Evolutionary conservation across 2,329 filamentous ascomycete genomes (phyloP).

Genomic region (Boeremia exigua): DNA sequence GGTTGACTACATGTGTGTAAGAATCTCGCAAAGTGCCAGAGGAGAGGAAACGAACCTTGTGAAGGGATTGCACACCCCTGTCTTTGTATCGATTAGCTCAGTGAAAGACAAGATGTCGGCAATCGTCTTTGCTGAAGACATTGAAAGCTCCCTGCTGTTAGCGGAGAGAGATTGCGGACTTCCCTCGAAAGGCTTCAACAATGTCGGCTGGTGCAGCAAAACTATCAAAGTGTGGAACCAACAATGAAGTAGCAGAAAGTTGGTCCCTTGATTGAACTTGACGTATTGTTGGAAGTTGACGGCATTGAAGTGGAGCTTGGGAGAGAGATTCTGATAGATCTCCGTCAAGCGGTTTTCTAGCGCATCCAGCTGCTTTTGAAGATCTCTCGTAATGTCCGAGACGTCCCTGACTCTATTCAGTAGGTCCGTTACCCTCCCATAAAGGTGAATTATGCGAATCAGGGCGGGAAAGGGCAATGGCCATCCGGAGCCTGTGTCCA

Average conservation of each 20-base stretch:
- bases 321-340: conserved; percentile 76
- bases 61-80: conserved; percentile 86
- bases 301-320: conserved; percentile 80
- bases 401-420: conserved; percentile 80
- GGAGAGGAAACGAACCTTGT: conserved; percentile 55
- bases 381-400: conserved; percentile 76
- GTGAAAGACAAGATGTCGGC: conserved; percentile 88
- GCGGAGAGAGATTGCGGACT: conserved; percentile 74
- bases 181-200: conserved; percentile 77
- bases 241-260: conserved; percentile 84
- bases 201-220: conserved; percentile 80
- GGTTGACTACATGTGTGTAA: conserved; percentile 67
- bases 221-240: conserved; percentile 91
- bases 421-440: conserved; percentile 82
- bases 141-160: conserved; percentile 80
- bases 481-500: conserved; percentile 65
- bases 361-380: conserved; percentile 71
- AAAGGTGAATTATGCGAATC: conserved; percentile 83
- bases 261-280: conserved; percentile 79
- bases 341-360: conserved; percentile 82
- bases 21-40: not conserved
- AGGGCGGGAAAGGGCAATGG: conserved; percentile 81
- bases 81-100: conserved; percentile 83
- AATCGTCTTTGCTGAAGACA: conserved; percentile 91
- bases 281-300: conserved; percentile 87